Conservation (phyloP, 768 basidiomycete species). For the Multifurca ochricompacta region DNA sequence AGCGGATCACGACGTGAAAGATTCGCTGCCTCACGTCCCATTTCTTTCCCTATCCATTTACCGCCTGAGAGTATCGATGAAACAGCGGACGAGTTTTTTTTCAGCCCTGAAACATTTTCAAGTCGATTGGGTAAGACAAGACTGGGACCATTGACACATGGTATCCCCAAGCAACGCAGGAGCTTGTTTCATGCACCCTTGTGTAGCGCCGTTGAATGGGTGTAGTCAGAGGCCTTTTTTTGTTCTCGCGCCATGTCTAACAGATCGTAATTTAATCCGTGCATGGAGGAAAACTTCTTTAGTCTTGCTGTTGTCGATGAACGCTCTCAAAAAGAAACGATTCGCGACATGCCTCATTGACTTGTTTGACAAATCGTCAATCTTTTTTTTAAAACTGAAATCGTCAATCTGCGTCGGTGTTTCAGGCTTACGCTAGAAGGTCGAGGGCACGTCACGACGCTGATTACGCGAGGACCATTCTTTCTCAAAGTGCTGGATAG, state of each 20-base stretch:
- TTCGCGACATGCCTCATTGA: background rate
- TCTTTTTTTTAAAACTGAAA: background rate
- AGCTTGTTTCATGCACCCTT: background rate
- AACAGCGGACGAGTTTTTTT: background rate
- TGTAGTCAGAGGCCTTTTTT: background rate
- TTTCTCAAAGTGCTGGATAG: background rate
- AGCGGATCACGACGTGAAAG: background rate
- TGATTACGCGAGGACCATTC: background rate
- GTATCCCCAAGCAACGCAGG: background rate
- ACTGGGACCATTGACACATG: background rate
- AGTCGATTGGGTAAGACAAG: background rate
- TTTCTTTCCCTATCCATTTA: background rate
- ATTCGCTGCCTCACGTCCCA: background rate
- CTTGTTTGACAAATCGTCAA: background rate
- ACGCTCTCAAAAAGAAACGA: background rate
- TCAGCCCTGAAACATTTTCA: background rate
- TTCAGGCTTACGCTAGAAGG: constrained; percentile 12
- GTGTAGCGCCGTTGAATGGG: background rate
- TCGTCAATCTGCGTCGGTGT: background rate
- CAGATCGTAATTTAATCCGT: background rate
- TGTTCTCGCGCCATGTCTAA: background rate
- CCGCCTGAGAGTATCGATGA: background rate
- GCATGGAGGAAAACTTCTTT: background rate
- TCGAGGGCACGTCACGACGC: background rate
- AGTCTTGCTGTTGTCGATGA: background rate